These are phyloP conservation scores for Helotiales sp. DNA, from an alignment of 2,329 filamentous ascomycete species.

Conservation along the genomic window DNA sequence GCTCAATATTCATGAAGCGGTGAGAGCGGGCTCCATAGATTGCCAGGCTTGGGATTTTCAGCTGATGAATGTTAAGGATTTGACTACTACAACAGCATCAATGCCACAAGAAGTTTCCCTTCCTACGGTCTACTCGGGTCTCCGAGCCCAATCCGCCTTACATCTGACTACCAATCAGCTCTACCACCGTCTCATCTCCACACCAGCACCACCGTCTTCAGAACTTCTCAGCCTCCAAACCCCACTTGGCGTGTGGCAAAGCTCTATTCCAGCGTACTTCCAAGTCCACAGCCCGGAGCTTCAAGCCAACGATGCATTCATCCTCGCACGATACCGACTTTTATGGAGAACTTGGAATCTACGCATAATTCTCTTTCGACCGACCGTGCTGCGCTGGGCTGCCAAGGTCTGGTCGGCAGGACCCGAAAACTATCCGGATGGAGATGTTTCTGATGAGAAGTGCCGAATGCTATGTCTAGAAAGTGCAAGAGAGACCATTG, in stretches of 20 bases:
- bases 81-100: slow-evolving; percentile 45
- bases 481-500: slow-evolving; percentile 48
- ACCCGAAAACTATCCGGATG: slow-evolving; percentile 42
- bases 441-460: slow-evolving; percentile 39
- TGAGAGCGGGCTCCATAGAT: background rate
- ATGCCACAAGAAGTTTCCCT: slow-evolving; percentile 46
- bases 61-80: slow-evolving; percentile 34
- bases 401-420: slow-evolving; percentile 20
- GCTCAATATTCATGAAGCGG: slow-evolving; percentile 32
- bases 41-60: no score
- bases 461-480: slow-evolving; percentile 47
- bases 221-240: slow-evolving; percentile 47
- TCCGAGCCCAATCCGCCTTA: slow-evolving; percentile 49
- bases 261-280: slow-evolving; percentile 48
- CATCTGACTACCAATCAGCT: slow-evolving; percentile 51
- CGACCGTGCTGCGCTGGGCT: slow-evolving; percentile 49
- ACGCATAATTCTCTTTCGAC: slow-evolving; percentile 50
- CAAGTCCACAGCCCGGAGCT: slow-evolving; percentile 42
- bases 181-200: slow-evolving; percentile 51
- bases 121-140: slow-evolving; percentile 50
- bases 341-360: slow-evolving; percentile 51
- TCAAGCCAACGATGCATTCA: slow-evolving; percentile 45
- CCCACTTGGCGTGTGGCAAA: slow-evolving; percentile 50
- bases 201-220: slow-evolving; percentile 47
- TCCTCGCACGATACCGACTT: slow-evolving; percentile 45